Percentiles rank a stretch among this genome's conserved stretches.
phyloP scores from a whole-genome alignment of 225 moss, liverwort and hornwort species.

The Thuidium tamariscinum region DNA sequence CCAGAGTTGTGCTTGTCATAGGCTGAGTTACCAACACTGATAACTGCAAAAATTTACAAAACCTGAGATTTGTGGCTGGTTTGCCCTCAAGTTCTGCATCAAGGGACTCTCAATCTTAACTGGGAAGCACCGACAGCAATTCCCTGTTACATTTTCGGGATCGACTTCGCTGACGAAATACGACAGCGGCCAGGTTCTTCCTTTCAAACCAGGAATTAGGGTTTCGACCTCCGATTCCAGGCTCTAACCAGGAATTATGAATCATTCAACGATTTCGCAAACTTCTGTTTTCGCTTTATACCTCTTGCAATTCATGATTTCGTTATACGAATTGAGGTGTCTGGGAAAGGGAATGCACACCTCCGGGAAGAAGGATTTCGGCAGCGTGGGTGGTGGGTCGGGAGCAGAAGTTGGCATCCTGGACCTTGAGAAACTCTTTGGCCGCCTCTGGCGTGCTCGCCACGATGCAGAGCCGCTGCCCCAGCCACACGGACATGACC shows the following conservation, averaged over 20 bases:
- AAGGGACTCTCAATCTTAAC: too few species aligned
- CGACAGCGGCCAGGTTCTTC: too few species aligned
- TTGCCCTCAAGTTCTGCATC: not conserved
- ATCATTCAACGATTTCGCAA: too few species aligned
- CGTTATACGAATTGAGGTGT: not conserved
- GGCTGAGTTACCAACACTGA: too few species aligned
- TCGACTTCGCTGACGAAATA: not conserved
- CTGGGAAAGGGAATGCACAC: not conserved
- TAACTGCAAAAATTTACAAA: not conserved
- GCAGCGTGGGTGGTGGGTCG: not conserved
- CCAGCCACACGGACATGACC: not conserved
- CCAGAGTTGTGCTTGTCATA: too few species aligned
- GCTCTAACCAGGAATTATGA: not conserved
- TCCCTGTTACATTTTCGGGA: not conserved
- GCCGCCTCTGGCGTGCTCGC: not conserved
- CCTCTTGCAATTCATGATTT: not conserved
- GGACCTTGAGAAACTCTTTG: constrained; percentile 3
- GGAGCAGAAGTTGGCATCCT: not conserved
- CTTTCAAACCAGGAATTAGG: not conserved
- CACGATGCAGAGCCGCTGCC: not conserved
- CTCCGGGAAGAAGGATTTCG: not conserved
- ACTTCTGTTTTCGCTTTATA: too few species aligned
- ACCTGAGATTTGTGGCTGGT: too few species aligned
- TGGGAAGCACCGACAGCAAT: not conserved
- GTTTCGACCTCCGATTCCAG: not conserved